Base-by-base conservation (phyloP, 2,329 filamentous ascomycete species). In the Thielaviopsis punctulata region DNA sequence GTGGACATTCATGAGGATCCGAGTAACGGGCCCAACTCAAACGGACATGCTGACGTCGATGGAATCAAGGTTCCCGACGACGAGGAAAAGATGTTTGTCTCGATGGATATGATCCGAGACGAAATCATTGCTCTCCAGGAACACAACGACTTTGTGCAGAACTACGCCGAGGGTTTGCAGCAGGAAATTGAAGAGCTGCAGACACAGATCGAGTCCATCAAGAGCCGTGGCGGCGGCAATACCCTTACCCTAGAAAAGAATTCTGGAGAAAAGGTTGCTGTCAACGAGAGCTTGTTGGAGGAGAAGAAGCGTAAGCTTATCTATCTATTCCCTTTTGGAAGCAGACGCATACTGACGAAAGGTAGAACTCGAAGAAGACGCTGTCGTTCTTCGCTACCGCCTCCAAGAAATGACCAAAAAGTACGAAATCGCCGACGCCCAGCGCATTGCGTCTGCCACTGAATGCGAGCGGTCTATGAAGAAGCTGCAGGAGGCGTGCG, bases 381-480 rank as follows among this genome's bases (percentile, higher is more conserved):
- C 84, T 44, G 71, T 76, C 46, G 70, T 76, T 19, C 66, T 84
- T 36, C 76, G 82, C 59, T 68, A 72, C 7, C 77, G 76, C 15
- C 66, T 85, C 1, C 77, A 82, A 55, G 72, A 80, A 57, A 71
- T 76, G 36, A 77, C 79, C 52, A 75, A 75, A 45, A 81, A 81
- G 60, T 68, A 76, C 22, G 77, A 73, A 55, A 70, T 77, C n/a
- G 70, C 73, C 33, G 77, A 83, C 49, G 78, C 80, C 50, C 74
- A 79, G 56, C 75, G 54, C 76, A 81, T 56, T 74, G 78, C 3
- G 65, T 41, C 84, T 43, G 70, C 72, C 2, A 71, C 75, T 25
- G 82, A 86, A 63, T 74, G 79, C 25, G 80, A 85, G 58, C 76
- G 78, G 46, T 74, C 82, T 36, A 69, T 82, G 48, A 72, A 72